These are phyloP conservation scores for Monosporozyma aerobia DNA, from an alignment of 805 yeast genomes.

Conservation along the genomic window DNA sequence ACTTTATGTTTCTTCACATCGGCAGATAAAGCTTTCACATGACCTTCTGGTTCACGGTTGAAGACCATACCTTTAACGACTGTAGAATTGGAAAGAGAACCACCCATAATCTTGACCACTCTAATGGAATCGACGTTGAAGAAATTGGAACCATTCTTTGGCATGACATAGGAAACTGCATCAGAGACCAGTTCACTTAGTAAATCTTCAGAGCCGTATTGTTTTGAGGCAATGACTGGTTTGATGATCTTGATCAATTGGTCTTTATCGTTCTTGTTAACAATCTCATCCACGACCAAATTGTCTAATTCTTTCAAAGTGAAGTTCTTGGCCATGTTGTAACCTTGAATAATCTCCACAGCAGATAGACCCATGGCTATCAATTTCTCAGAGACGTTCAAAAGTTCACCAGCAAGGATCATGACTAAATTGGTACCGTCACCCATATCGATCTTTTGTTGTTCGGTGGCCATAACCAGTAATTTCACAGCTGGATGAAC, in stretches of 20 bases:
- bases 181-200: slow-evolving; percentile 73
- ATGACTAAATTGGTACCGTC: slow-evolving; percentile 90
- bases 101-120: slow-evolving; percentile 95
- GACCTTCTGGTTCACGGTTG: slow-evolving; percentile 95
- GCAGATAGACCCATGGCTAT: slow-evolving; percentile 80
- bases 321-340: slow-evolving; percentile 72
- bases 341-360: slow-evolving; percentile 89
- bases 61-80: slow-evolving; percentile 97
- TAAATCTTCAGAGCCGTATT: slow-evolving; percentile 77
- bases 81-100: slow-evolving; percentile 59
- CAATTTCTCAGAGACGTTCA: slow-evolving; percentile 78
- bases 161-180: slow-evolving; percentile 71
- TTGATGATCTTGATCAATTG: slow-evolving; percentile 65
- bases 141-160: slow-evolving; percentile 29
- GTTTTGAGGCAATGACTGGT: slow-evolving; percentile 89
- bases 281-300: slow-evolving; percentile 45
- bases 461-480: slow-evolving; percentile 91
- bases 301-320: slow-evolving; percentile 60
- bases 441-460: slow-evolving; percentile 96
- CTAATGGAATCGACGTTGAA: slow-evolving; percentile 92
- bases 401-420: slow-evolving; percentile 84
- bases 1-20: slow-evolving; percentile 57
- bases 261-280: slow-evolving; percentile 40
- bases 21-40: slow-evolving; percentile 51
- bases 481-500: slow-evolving; percentile 97